Evolutionary conservation across 2,329 filamentous ascomycete genomes (phyloP), one percentile per base, ranked within the genome.

Genomic region (Dactylellina parvicollis): DNA sequence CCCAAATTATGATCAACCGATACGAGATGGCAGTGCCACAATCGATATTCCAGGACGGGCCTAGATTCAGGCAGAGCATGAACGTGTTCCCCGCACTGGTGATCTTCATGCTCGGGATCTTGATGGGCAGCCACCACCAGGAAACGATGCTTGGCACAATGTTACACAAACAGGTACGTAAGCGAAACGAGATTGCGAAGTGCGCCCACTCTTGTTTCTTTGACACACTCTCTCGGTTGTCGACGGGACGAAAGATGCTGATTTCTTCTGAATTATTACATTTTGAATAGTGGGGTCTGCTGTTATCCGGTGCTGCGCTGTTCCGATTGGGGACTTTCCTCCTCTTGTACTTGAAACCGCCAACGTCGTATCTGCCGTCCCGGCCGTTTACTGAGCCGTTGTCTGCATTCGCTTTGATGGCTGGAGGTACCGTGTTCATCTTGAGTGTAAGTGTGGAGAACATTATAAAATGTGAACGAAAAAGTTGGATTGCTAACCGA

Each of bases 61-160:
- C 70, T 22, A 74, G 64, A 28, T 76, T 75, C 79, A 97, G 98
- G 80, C 94, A 64, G 18, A 73, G 54, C 54, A 73, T 73, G 69
- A 73, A 73, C 18, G 69, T 93, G 0, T 87, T 98, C 77, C 95
- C 94, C 0, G 91, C 89, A 0, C 84, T 98, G 2, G 87, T 96
- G 52, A 94, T 98, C 76, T 84, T 97, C 67, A 84, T 97, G 0
- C 84, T 97, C 1, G 95, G 95, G 32, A 87, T 93, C 79, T 95
- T 96, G 91, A 98, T 98, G 94, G 90, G 90, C 79, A 92, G 91
- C 24, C 94, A 98, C 81, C 91, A 94, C 70, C 93, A 96, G 80
- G 80, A 84, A 26, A 91, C 88, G 71, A 92, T 92, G 89, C 85
- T 92, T 49, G 94, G 92, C 8, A 91, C 88, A 76, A 96, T 95